Conservation (phyloP, 2,329 filamentous ascomycete genomes). For the Trichoderma sp. region DNA sequence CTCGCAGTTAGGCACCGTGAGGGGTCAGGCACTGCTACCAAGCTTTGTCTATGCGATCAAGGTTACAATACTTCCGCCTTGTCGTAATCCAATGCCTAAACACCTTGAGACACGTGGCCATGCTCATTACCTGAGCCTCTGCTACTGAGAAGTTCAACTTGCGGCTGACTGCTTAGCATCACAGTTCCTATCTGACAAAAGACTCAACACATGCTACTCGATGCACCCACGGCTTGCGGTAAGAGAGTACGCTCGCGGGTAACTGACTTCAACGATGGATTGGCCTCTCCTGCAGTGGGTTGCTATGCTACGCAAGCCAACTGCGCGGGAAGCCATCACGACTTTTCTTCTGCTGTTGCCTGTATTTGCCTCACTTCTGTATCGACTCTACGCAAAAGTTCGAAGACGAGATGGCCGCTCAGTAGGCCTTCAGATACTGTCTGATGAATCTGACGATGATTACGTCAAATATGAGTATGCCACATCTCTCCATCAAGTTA, state of each 20-base stretch:
- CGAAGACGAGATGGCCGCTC: neutral
- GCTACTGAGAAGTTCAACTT: neutral
- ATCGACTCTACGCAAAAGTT: neutral
- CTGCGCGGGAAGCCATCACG: neutral
- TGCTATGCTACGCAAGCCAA: neutral
- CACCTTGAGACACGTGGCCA: neutral
- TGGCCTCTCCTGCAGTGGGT: neutral
- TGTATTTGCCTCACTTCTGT: accelerated
- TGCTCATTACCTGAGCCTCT: neutral
- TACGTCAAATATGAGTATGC: neutral
- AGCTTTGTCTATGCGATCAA: accelerated
- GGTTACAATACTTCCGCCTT: neutral
- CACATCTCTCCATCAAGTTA: too few species aligned
- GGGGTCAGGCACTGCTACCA: too few species aligned
- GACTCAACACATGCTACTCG: neutral
- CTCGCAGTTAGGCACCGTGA: neutral
- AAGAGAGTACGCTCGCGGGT: accelerated
- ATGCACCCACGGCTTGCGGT: accelerated
- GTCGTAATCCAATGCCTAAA: neutral
- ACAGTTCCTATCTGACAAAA: accelerated
- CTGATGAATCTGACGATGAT: neutral
- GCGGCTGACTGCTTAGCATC: neutral
- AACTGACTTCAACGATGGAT: neutral
- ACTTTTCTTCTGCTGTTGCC: neutral
- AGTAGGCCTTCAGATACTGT: neutral